Evolutionary conservation across 352 stramenopile species (phyloP).

Genomic region (Pseudoperonospora humuli): DNA sequence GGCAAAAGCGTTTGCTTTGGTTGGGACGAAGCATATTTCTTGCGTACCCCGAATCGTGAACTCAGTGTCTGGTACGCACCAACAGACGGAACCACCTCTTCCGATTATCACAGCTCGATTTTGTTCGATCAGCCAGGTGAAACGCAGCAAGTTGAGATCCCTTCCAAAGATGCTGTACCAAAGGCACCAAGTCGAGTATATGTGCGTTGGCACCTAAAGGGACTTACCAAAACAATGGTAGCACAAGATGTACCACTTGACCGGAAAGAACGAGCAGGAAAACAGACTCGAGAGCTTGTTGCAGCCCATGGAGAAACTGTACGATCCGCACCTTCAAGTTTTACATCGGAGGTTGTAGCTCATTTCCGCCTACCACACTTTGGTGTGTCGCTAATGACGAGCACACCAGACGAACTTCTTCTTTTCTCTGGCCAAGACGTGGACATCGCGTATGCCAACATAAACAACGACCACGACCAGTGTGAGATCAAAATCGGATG

Average conservation of each 20-base stretch:
- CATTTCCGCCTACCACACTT: slow-evolving; percentile 53
- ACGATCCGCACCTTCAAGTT: slow-evolving; percentile 14
- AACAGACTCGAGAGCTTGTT: slow-evolving; percentile 52
- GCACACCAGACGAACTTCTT: slow-evolving; percentile 59
- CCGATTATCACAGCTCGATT: slow-evolving; percentile 41
- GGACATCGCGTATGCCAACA: slow-evolving; percentile 57
- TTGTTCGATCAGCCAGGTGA: slow-evolving; percentile 67
- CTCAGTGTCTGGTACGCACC: slow-evolving; percentile 51
- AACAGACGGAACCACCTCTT: slow-evolving; percentile 27
- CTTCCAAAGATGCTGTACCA: slow-evolving; percentile 22
- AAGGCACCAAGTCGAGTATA: slow-evolving; percentile 36
- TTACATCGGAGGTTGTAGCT: slow-evolving; percentile 49
- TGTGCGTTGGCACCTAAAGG: slow-evolving; percentile 77
- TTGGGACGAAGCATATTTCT: slow-evolving; percentile 80
- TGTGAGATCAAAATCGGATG: slow-evolving; percentile 76
- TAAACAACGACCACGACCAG: slow-evolving; percentile 66
- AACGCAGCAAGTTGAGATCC: slow-evolving; percentile 54
- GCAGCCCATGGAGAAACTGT: slow-evolving; percentile 12
- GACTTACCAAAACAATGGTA: slow-evolving; percentile 76
- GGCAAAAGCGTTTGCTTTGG: slow-evolving; percentile 70
- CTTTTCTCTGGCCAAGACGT: slow-evolving; percentile 63
- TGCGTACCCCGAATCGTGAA: slow-evolving; percentile 57
- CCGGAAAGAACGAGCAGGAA: slow-evolving; percentile 19
- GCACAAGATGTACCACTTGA: slow-evolving; percentile 61
- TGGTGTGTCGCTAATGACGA: slow-evolving; percentile 71